Base-by-base conservation (phyloP, 2,329 filamentous ascomycete species). In the Fusarium multiceps region DNA sequence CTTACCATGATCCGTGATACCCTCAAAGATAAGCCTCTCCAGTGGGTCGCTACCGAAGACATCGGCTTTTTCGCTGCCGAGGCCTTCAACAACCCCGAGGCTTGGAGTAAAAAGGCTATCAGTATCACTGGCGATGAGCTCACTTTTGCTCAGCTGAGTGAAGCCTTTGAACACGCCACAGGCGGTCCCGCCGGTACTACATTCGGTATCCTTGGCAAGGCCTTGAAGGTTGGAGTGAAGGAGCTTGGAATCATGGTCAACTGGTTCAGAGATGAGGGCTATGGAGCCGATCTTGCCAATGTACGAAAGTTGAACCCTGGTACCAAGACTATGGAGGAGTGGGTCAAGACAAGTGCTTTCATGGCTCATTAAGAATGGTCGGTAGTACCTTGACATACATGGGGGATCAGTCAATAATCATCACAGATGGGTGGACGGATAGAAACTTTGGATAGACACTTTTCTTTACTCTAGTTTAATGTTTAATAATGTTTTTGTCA, bases 1-100 rank as follows among this genome's bases (percentile, higher is more conserved):
- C 47, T 72, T 3, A 78, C 78, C 0, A 68, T 72, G 55, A 79
- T 78, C 72, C 68, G 72, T 41, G 72, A 78, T 27, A 68, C 69
- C 16, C 45, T 82, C 13, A 68, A 72, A 30, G 66, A 75, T 8
- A 79, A 78, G 34, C 62, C 66, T 20, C 49, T 74, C 2, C 72
- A 74, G 11, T 59, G 58, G 53, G 60, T 59, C 1, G 63, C 63
- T 4, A 68, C 63, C 1, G 46, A 71, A 6, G 59, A 71, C 4
- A 64, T 71, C 20, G 63, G 63, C 7, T 59, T 45, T 16, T 71
- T 68, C 37, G 67, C 55, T 4, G 63, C 63, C 2, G 56, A 65
- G 11, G 53, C 63, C 16, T 71, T 66, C 40, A 12, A 23, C 0
- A 37, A 46, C 12, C 55, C 62, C 2, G 25, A 32, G 1, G 5